These are phyloP conservation scores for Magnusiomyces starmeri DNA, from an alignment of 1,139 yeast genomes.

Conservation along the genomic window DNA sequence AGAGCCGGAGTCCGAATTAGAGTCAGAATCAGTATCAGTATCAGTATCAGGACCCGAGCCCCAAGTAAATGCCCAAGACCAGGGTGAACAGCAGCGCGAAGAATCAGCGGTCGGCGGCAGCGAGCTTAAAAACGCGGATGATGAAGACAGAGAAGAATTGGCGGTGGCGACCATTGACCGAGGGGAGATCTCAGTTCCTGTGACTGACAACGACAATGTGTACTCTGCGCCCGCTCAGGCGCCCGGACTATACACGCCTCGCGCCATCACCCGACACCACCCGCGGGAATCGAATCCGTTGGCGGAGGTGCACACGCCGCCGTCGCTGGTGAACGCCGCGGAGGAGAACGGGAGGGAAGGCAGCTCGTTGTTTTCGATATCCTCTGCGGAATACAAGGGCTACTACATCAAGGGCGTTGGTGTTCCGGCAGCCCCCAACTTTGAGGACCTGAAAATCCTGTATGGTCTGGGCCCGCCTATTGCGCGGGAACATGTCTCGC, in stretches of 20 bases:
- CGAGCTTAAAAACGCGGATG: background rate
- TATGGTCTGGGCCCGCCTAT: constrained; percentile 8
- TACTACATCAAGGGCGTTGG: constrained; percentile 5
- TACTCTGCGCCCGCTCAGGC: background rate
- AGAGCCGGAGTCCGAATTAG: no score
- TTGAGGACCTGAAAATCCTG: constrained; percentile 4
- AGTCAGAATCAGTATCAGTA: no score
- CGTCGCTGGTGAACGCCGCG: background rate
- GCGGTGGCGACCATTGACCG: no score
- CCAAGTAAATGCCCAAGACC: no score
- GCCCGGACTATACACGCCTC: background rate
- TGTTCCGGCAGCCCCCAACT: constrained; percentile 3
- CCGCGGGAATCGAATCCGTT: background rate
- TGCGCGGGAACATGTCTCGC: constrained; percentile 2
- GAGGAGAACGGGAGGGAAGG: background rate
- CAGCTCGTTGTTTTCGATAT: background rate
- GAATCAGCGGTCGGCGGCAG: no score
- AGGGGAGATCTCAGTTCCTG: no score
- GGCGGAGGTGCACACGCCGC: background rate
- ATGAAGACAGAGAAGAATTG: background rate
- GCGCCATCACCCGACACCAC: background rate
- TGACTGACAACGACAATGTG: background rate
- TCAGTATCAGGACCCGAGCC: no score
- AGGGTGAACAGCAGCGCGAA: no score
- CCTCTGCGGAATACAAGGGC: background rate